Percentiles rank a stretch among this genome's conserved stretches.
phyloP scores from a whole-genome alignment of 306 rosid genomes.

The Begonia fuchsioides region DNA sequence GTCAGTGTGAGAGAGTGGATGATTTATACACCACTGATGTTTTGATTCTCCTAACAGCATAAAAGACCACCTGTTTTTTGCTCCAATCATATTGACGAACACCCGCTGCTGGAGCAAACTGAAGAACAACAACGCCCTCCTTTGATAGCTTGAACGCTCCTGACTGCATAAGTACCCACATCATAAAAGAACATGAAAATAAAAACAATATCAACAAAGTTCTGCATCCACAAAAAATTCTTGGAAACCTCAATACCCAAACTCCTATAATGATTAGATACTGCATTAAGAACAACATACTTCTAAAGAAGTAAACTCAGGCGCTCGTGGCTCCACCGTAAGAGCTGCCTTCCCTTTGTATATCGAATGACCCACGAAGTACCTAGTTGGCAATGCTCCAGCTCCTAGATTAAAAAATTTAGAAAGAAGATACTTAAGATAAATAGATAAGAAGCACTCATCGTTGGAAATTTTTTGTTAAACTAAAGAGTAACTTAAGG shows the following conservation, averaged over 20 bases:
- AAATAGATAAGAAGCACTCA: conserved; percentile 5
- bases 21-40: too few relatives aligned
- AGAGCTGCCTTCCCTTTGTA: conserved; percentile 97
- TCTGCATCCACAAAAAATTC: conserved; percentile 1
- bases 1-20: too few relatives aligned
- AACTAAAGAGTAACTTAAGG: not conserved
- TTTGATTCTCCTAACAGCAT: too few relatives aligned
- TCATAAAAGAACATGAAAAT: not conserved
- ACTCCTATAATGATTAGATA: conserved; percentile 6
- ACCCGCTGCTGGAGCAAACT: conserved; percentile 79
- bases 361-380: conserved; percentile 77
- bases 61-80: conserved; percentile 58
- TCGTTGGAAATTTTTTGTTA: conserved; percentile 2
- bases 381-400: conserved; percentile 48
- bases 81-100: conserved; percentile 74
- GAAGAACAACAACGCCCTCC: conserved; percentile 83
- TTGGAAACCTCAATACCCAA: not conserved
- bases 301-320: conserved; percentile 54
- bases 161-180: conserved; percentile 36
- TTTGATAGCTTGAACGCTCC: conserved; percentile 75
- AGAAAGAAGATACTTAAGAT: conserved; percentile 12
- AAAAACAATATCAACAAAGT: not conserved
- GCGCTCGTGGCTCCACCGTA: conserved; percentile 68
- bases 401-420: conserved; percentile 22
- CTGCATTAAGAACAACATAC: conserved; percentile 25